These are phyloP conservation scores for Penicillium soppii DNA, from an alignment of 495 filamentous ascomycete genomes.

Conservation along the genomic window DNA sequence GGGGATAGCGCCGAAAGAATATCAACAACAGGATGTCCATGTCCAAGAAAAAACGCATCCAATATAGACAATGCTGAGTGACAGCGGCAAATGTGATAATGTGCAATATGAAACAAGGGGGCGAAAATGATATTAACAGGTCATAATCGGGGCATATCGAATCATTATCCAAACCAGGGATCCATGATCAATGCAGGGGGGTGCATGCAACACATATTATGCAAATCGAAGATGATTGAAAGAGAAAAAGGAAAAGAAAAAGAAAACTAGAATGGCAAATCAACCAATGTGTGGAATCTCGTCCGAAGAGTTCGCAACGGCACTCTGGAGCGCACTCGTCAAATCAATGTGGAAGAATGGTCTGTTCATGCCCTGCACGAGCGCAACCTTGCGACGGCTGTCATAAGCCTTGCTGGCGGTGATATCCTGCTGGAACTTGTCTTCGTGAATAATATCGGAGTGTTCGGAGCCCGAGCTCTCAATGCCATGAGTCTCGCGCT, in stretches of 20 bases:
- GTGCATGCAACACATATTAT: constrained; percentile 2
- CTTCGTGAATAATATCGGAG: constrained; percentile 31
- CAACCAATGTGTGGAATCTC: constrained; percentile 20
- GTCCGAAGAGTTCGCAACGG: constrained; percentile 64
- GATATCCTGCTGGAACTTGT: constrained; percentile 48
- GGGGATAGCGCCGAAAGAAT: constrained; percentile 2
- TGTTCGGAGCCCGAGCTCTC: constrained; percentile 30
- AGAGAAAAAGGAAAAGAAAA: background rate
- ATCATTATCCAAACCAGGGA: constrained; percentile 26
- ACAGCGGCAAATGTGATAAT: background rate
- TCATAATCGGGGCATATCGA: constrained; percentile 19
- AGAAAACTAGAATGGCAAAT: background rate
- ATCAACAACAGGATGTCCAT: background rate
- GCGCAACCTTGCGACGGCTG: constrained; percentile 50
- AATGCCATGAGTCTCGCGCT: constrained; percentile 29
- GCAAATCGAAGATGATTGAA: constrained; percentile 8
- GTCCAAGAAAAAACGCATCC: background rate
- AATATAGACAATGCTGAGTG: constrained; percentile 5
- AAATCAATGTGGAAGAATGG: constrained; percentile 95
- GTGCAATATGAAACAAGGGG: background rate
- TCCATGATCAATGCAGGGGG: constrained; percentile 13
- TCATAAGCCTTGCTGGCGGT: constrained; percentile 46
- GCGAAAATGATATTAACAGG: constrained; percentile 15
- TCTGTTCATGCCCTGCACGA: constrained; percentile 80
- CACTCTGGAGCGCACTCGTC: constrained; percentile 87